These are phyloP conservation scores for Syzygium oleosum DNA, from an alignment of 345 rosid species.

Conservation along the genomic window DNA sequence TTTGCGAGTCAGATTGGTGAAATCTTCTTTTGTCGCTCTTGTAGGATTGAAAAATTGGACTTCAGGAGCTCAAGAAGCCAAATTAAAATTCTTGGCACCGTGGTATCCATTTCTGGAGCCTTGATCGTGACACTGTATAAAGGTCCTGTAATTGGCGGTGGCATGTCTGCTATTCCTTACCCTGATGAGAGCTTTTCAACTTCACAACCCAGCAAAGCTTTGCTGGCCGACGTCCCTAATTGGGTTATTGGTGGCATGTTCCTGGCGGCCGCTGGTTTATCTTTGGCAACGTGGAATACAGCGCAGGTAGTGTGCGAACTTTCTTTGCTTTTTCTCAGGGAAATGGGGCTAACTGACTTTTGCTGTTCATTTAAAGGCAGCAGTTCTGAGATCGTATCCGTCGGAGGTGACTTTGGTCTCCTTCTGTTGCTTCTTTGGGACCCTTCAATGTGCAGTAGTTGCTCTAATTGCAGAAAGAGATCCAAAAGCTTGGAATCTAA, in stretches of 20 bases:
- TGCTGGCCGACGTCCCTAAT: constrained; percentile 1
- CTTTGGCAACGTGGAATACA: constrained; percentile 13
- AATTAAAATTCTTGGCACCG: constrained; percentile 32
- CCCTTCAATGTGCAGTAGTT: constrained; percentile 34
- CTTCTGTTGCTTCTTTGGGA: constrained; percentile 39
- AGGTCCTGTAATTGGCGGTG: constrained; percentile 21
- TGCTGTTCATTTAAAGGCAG: constrained; percentile 22
- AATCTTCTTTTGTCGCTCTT: not conserved
- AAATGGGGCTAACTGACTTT: not conserved
- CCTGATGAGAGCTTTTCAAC: not conserved
- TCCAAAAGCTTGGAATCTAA: constrained; percentile 39
- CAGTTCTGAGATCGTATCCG: constrained; percentile 32
- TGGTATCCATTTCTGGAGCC: constrained; percentile 41
- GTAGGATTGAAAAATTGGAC: constrained; percentile 48
- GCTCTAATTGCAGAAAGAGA: constrained; percentile 31
- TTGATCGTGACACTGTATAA: constrained; percentile 32
- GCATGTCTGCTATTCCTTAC: not conserved
- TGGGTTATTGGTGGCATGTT: constrained; percentile 46
- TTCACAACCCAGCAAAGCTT: not conserved
- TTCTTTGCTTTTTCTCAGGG: not conserved
- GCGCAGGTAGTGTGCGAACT: constrained; percentile 26
- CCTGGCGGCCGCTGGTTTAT: constrained; percentile 24
- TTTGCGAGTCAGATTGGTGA: not conserved
- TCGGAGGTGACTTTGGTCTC: constrained; percentile 32
- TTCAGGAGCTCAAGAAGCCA: constrained; percentile 27